Evolutionary conservation across 2,329 filamentous ascomycete species (phyloP).

Genomic region (Exophiala alcalophila): DNA sequence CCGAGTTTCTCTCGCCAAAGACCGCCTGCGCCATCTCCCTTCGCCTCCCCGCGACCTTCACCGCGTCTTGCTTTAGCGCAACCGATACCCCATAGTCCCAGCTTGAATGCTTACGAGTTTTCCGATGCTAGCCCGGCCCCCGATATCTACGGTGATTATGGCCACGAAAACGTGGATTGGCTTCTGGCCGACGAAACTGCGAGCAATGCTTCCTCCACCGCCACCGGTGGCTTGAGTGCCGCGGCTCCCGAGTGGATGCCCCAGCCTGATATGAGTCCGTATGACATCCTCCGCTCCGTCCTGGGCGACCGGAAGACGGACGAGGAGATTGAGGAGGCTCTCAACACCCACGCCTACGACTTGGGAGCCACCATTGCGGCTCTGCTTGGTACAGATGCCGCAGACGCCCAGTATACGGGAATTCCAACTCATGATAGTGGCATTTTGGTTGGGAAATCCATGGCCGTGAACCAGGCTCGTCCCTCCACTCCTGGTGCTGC

Average conservation of each 20-base stretch:
- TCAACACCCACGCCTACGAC: constrained; percentile 88
- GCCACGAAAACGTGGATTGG: constrained; percentile 95
- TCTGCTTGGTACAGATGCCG: constrained; percentile 64
- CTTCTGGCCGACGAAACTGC: constrained; percentile 82
- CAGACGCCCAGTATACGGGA: constrained; percentile 39
- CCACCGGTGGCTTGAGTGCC: constrained; percentile 64
- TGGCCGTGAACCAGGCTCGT: constrained; percentile 67
- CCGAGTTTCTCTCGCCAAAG: constrained; percentile 65
- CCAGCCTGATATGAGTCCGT: constrained; percentile 90
- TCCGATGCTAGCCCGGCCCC: constrained; percentile 76
- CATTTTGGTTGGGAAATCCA: constrained; percentile 84
- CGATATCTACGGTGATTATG: constrained; percentile 86
- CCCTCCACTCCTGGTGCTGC: constrained; percentile 74
- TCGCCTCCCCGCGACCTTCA: constrained; percentile 88
- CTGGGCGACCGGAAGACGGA: constrained; percentile 84
- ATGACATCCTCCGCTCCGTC: constrained; percentile 95
- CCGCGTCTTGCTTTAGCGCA: constrained; percentile 86
- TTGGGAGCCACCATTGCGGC: constrained; percentile 86
- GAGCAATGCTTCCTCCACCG: constrained; percentile 75
- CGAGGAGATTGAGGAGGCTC: constrained; percentile 88
- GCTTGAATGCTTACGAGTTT: constrained; percentile 92
- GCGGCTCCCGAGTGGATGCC: constrained; percentile 77
- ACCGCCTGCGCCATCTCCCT: constrained; percentile 61
- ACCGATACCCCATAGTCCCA: constrained; percentile 93
- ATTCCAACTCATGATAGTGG: constrained; percentile 58